Evolutionary conservation across 1,139 yeast genomes (phyloP).

Genomic region (Pichia sp.): DNA sequence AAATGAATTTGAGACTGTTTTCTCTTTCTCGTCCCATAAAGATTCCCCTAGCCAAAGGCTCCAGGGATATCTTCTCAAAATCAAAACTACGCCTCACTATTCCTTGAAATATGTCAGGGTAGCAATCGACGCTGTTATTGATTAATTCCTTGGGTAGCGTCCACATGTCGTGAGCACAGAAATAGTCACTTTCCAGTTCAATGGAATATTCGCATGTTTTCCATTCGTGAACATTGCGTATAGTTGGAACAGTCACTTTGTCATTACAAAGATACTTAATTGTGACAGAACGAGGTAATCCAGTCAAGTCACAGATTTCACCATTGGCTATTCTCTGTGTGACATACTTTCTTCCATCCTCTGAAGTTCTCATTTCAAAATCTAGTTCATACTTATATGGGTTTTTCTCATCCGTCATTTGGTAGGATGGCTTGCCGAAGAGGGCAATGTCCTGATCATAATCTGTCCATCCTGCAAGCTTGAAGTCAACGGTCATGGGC

Average conservation of each 20-base stretch:
- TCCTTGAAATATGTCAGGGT: not conserved
- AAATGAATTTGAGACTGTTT: not conserved
- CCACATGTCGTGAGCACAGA: constrained; percentile 15
- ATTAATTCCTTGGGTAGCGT: constrained; percentile 4
- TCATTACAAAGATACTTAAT: constrained; percentile 66
- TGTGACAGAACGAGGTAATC: constrained; percentile 55
- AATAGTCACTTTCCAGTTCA: constrained; percentile 14
- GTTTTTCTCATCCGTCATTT: not conserved
- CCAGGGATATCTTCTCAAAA: not conserved
- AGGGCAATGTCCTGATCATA: constrained; percentile 10
- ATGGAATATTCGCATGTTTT: constrained; percentile 53
- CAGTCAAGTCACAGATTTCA: constrained; percentile 67
- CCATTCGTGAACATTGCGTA: constrained; percentile 54
- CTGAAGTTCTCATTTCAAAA: constrained; percentile 21
- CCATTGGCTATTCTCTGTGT: constrained; percentile 59
- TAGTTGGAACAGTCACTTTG: constrained; percentile 29
- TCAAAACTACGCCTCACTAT: not conserved
- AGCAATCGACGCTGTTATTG: constrained; percentile 9
- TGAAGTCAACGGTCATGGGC: not conserved
- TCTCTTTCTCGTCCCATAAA: not conserved
- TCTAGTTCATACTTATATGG: constrained; percentile 19
- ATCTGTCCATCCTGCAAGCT: constrained; percentile 22
- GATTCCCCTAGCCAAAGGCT: constrained; percentile 12
- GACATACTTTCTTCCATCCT: constrained; percentile 40
- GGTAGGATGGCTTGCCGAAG: constrained; percentile 5